Conservation (phyloP, 2,329 filamentous ascomycete species). For the Teratosphaeria destructans region DNA sequence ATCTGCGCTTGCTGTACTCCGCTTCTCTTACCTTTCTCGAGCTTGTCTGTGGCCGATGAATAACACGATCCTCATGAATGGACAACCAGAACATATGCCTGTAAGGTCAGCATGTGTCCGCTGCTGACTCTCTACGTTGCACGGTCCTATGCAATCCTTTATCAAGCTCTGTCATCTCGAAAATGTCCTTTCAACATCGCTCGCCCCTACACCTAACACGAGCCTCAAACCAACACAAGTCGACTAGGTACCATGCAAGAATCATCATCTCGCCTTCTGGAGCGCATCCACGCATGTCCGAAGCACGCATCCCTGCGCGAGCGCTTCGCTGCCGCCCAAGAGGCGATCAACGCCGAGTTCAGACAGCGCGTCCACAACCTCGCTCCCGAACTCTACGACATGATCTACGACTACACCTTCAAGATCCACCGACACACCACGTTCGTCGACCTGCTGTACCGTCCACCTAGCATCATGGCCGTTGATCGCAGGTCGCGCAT, state of each 20-base stretch:
- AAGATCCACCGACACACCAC: background rate
- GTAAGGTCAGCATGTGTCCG: too few relatives aligned
- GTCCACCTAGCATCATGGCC: background rate
- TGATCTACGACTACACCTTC: background rate
- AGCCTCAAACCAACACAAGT: background rate
- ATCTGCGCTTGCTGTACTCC: too few relatives aligned
- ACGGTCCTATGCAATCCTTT: too few relatives aligned
- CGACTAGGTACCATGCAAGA: background rate
- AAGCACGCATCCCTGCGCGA: background rate
- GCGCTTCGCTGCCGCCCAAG: background rate
- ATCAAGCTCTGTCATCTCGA: too few relatives aligned
- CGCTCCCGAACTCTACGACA: background rate
- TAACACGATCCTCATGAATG: too few relatives aligned
- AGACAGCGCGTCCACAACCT: background rate
- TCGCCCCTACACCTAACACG: background rate
- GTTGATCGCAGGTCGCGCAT: background rate
- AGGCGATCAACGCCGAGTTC: background rate
- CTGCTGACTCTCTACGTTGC: too few relatives aligned
- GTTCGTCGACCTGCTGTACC: background rate
- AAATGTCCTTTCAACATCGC: background rate
- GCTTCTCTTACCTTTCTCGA: too few relatives aligned
- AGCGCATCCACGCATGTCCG: background rate
- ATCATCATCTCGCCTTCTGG: background rate
- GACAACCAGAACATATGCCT: too few relatives aligned
- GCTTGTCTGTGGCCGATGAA: too few relatives aligned